Percentiles rank a stretch among this genome's conserved stretches.
These are phyloP conservation scores for Elaeis guineensis DNA, from an alignment of 176 grass and related monocot genomes.

Conservation along the genomic window DNA sequence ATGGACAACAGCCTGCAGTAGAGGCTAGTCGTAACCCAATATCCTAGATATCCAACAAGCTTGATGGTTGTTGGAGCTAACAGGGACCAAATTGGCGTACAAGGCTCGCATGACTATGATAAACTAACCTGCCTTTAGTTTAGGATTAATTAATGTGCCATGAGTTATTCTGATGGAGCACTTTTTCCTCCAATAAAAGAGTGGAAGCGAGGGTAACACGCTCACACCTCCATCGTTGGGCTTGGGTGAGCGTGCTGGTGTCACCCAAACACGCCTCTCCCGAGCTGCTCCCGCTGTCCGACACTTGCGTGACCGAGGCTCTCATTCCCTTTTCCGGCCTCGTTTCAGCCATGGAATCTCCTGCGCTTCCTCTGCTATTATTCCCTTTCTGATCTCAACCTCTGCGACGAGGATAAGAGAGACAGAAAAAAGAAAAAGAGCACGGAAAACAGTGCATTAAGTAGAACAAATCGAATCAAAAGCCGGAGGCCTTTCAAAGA, in stretches of 20 bases:
- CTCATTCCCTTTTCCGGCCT: slow-evolving; percentile 1
- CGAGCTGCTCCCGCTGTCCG: not conserved
- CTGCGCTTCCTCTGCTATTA: not conserved
- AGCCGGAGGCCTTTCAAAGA: not conserved
- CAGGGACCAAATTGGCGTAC: no score
- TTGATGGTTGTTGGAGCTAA: no score
- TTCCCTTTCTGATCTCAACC: no score
- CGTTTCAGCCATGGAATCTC: not conserved
- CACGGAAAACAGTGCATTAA: not conserved
- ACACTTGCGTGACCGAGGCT: slow-evolving; percentile 8
- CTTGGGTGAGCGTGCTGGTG: not conserved
- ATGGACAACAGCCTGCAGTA: no score
- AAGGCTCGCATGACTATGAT: no score
- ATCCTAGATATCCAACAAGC: no score
- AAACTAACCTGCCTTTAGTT: no score
- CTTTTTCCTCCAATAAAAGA: no score
- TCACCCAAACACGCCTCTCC: not conserved
- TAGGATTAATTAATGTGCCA: no score
- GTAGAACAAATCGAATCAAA: not conserved
- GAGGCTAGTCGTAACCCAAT: no score
- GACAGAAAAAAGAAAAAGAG: not conserved
- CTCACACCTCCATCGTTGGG: not conserved
- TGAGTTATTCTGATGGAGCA: no score
- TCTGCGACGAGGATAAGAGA: not conserved
- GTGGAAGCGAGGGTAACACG: no score